These are phyloP conservation scores for Piper longum DNA, from an alignment of 164 flowering plant species.

Conservation along the genomic window DNA sequence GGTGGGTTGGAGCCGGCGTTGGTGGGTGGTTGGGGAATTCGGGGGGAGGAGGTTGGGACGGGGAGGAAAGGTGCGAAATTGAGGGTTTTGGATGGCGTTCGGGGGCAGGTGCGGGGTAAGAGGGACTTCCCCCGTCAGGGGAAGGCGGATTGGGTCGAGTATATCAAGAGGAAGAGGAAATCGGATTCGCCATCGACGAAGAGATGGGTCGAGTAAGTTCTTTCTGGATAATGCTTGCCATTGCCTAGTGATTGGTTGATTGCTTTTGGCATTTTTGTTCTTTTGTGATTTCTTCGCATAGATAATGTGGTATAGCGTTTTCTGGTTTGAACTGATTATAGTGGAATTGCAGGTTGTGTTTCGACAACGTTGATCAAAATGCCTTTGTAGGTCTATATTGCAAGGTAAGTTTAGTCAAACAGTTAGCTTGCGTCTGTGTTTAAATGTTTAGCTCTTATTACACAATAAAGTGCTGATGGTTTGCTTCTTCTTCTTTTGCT, in stretches of 20 bases:
- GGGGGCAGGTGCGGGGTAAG: conserved; percentile 10
- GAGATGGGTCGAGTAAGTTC: conserved; percentile 66
- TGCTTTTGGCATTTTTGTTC: background rate
- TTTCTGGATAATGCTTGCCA: background rate
- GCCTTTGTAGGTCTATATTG: conserved; percentile 53
- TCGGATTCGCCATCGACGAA: conserved; percentile 18
- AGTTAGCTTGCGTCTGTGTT: background rate
- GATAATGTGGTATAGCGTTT: background rate
- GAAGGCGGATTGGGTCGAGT: conserved; percentile 11
- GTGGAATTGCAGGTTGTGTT: conserved; percentile 41
- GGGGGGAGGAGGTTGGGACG: background rate
- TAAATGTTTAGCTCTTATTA: too few relatives aligned
- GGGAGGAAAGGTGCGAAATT: background rate
- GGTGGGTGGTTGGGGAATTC: background rate
- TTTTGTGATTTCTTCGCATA: background rate
- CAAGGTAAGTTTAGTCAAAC: conserved; percentile 38
- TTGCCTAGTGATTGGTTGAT: background rate
- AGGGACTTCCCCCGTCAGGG: conserved; percentile 5
- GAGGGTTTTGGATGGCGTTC: background rate
- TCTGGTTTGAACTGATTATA: background rate
- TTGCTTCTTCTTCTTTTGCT: background rate
- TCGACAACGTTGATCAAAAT: conserved; percentile 48
- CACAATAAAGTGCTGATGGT: background rate
- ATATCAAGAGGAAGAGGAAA: conserved; percentile 4
- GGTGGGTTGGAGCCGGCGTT: background rate